A percentile compares a stretch with the other conserved stretches of the same genome.
phyloP scores from a whole-genome alignment of 106 monocot genomes.

The Dendrobium nobile region DNA sequence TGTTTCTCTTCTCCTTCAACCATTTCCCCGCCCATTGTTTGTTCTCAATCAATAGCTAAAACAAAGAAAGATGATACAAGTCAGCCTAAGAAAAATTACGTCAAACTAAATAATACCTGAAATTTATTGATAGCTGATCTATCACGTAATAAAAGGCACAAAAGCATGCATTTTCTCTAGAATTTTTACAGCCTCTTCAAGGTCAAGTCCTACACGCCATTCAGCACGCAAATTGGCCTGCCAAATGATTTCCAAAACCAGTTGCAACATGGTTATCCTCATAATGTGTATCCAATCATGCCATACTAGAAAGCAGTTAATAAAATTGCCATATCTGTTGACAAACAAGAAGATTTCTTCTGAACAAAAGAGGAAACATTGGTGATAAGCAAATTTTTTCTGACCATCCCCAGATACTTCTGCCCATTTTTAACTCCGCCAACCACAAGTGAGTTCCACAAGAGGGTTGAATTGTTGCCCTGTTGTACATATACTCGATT shows the following conservation, averaged over 20 bases:
- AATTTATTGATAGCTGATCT: slow-evolving; percentile 83
- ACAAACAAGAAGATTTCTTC: neutral
- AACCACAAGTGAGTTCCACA: slow-evolving; percentile 75
- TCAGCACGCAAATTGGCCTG: slow-evolving; percentile 71
- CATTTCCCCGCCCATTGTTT: too few relatives aligned
- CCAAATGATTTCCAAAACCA: slow-evolving; percentile 85
- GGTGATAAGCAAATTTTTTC: neutral
- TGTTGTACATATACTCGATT: slow-evolving; percentile 79
- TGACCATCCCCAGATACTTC: slow-evolving; percentile 78
- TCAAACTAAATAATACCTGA: slow-evolving; percentile 38
- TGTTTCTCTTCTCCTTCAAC: too few relatives aligned
- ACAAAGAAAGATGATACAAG: too few relatives aligned
- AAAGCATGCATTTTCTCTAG: slow-evolving; percentile 78
- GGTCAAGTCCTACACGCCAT: slow-evolving; percentile 66
- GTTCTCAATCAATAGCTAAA: too few relatives aligned
- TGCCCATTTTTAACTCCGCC: slow-evolving; percentile 83
- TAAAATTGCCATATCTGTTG: neutral
- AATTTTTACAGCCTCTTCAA: slow-evolving; percentile 85
- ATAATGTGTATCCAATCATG: slow-evolving; percentile 79
- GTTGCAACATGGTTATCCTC: slow-evolving; percentile 87
- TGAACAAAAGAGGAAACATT: neutral
- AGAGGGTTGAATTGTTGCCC: slow-evolving; percentile 86
- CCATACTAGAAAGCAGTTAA: slow-evolving; percentile 35
- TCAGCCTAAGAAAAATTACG: too few relatives aligned
- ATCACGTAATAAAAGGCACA: slow-evolving; percentile 69